Evolutionary conservation across 1,284 basidiomycete species (phyloP).

Genomic region (Coniferiporia weirii): DNA sequence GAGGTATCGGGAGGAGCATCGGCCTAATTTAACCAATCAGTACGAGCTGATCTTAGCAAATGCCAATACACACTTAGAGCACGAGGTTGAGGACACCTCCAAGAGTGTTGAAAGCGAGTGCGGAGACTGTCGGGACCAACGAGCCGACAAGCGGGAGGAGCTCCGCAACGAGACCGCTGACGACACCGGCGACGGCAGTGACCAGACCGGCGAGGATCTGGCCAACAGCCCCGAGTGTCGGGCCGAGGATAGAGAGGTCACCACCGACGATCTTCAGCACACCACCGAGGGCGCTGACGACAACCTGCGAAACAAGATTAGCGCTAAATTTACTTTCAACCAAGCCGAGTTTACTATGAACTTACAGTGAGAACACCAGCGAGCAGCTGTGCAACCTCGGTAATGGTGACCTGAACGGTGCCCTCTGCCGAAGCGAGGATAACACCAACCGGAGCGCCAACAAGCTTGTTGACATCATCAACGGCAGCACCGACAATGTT

Average conservation of each 20-base stretch:
- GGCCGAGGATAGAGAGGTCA: constrained; percentile 25
- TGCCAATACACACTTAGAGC: neutral
- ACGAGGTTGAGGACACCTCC: constrained; percentile 12
- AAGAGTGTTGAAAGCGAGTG: constrained; percentile 12
- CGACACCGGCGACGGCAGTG: constrained; percentile 25
- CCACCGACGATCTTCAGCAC: constrained; percentile 31
- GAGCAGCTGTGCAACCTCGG: constrained; percentile 29
- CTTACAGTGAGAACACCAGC: constrained; percentile 25
- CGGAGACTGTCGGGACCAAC: constrained; percentile 14
- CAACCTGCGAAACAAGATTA: constrained; percentile 20
- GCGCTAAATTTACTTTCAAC: neutral
- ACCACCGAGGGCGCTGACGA: constrained; percentile 34
- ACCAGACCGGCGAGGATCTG: constrained; percentile 28
- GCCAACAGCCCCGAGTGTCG: constrained; percentile 28
- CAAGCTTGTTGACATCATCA: constrained; percentile 30
- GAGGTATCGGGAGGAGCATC: too few species aligned
- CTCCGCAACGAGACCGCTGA: constrained; percentile 20
- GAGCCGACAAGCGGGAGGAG: constrained; percentile 20
- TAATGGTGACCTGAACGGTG: constrained; percentile 26
- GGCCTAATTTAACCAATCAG: too few species aligned
- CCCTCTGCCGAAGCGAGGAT: constrained; percentile 32
- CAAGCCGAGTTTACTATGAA: constrained; percentile 10
- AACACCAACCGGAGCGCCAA: constrained; percentile 26
- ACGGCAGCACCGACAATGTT: constrained; percentile 28
- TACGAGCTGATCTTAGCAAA: too few species aligned